phyloP scores from a whole-genome alignment of 352 stramenopile species.

The Pythium plurisporium region DNA sequence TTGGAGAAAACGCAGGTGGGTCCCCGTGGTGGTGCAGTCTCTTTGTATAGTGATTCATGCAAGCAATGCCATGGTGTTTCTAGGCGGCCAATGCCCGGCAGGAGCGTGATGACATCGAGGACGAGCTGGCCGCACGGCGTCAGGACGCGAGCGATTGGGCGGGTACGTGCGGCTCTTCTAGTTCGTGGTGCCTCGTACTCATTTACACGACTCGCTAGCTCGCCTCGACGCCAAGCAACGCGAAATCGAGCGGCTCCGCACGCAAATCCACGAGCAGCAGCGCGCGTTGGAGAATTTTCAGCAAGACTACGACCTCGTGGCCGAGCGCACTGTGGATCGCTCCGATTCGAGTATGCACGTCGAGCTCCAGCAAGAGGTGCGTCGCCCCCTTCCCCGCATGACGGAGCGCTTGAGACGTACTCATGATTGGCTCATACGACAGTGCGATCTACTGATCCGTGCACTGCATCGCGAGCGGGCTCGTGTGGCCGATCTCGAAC shows the following conservation, averaged over 20 bases:
- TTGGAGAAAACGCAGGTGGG: constrained; percentile 34
- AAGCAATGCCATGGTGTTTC: too few species aligned
- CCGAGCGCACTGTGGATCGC: constrained; percentile 3
- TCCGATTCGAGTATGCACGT: background rate
- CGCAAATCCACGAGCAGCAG: constrained; percentile 63
- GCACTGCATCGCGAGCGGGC: constrained; percentile 21
- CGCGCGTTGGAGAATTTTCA: constrained; percentile 47
- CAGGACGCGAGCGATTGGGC: constrained; percentile 21
- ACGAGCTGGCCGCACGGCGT: constrained; percentile 12
- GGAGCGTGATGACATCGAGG: constrained; percentile 13
- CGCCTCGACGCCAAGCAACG: constrained; percentile 35
- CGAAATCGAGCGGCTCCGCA: constrained; percentile 34
- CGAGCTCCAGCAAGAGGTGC: constrained; percentile 22
- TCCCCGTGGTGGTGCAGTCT: background rate
- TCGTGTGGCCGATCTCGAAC: constrained; percentile 16
- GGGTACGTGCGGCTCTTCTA: background rate
- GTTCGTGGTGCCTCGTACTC: background rate
- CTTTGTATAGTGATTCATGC: too few species aligned
- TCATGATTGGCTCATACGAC: background rate
- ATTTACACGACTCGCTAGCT: constrained; percentile 6
- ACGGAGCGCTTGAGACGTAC: too few species aligned
- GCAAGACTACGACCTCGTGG: constrained; percentile 24
- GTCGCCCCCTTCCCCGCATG: too few species aligned
- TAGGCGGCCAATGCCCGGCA: constrained; percentile 22
- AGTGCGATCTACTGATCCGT: constrained; percentile 21